A percentile compares a stretch with the other conserved stretches of the same genome.
Conservation (phyloP, 192 early-diverging fungal species). For the Lunasporangiospora selenospora region DNA sequence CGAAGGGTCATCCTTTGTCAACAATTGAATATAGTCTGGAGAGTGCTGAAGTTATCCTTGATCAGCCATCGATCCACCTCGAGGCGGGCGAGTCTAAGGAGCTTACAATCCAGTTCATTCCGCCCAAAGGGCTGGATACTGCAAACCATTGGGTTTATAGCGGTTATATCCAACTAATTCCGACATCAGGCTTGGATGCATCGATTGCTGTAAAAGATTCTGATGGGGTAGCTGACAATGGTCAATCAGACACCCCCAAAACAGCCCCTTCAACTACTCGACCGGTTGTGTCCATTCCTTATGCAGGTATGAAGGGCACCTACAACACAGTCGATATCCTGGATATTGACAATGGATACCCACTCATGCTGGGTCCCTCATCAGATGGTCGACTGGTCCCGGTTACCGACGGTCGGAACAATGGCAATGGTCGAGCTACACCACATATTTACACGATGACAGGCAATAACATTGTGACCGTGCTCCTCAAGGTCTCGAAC, state of each 20-base stretch:
- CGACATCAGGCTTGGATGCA: conserved; percentile 2
- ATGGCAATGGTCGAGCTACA: not conserved
- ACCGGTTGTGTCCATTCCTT: conserved; percentile 28
- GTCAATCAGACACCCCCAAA: too few species aligned
- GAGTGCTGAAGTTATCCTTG: conserved; percentile 38
- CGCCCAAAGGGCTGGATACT: conserved; percentile 30
- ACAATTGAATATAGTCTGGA: too few species aligned
- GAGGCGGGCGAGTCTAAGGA: conserved; percentile 18
- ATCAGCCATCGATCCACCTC: conserved; percentile 15
- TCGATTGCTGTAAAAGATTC: too few species aligned
- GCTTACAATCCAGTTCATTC: conserved; percentile 44
- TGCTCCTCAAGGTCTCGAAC: conserved; percentile 32
- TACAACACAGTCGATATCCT: conserved; percentile 37
- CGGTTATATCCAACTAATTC: conserved; percentile 9
- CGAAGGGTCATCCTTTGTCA: not conserved
- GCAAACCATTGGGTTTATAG: conserved; percentile 31
- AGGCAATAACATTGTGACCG: conserved; percentile 2
- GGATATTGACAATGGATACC: conserved; percentile 22
- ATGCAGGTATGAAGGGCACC: conserved; percentile 41
- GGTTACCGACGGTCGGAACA: not conserved
- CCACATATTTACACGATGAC: conserved; percentile 14
- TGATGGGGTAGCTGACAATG: too few species aligned
- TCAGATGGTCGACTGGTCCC: conserved; percentile 12
- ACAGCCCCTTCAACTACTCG: too few species aligned
- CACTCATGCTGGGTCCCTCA: conserved; percentile 19